Conservation (phyloP, 306 rosid species). For the Medicago lupulina region DNA sequence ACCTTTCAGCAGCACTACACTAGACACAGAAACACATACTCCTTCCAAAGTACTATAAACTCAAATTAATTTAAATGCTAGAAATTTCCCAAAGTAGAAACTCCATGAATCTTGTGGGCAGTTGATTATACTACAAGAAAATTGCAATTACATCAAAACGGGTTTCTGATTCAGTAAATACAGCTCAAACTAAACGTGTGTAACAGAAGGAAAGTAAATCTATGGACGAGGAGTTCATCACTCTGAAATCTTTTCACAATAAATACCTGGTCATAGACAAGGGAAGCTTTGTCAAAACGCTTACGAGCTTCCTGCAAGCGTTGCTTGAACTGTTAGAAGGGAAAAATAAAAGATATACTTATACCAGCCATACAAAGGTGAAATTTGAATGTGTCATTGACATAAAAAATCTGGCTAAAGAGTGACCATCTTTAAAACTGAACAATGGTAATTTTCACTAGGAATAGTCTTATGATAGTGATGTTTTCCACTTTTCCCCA, state of each 20-base stretch:
- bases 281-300: conserved; percentile 82
- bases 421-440: conserved; percentile 15
- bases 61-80: conserved; percentile 27
- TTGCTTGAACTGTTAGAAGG: conserved; percentile 43
- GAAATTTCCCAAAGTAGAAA: conserved; percentile 9
- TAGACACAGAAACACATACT: conserved; percentile 4
- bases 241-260: conserved; percentile 32
- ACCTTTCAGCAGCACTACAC: conserved; percentile 29
- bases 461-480: not conserved
- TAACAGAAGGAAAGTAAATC: conserved; percentile 32
- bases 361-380: conserved; percentile 28
- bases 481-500: not conserved
- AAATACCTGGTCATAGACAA: conserved; percentile 74
- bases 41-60: conserved; percentile 20
- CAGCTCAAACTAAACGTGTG: conserved; percentile 8
- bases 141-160: conserved; percentile 3
- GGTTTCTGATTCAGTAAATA: conserved; percentile 17
- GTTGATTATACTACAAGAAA: conserved; percentile 4
- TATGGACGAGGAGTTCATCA: conserved; percentile 25
- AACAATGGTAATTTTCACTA: conserved; percentile 24
- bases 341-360: not conserved
- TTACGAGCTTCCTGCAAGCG: conserved; percentile 82
- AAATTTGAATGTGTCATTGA: conserved; percentile 24
- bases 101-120: not conserved
- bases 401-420: conserved; percentile 31